Evolutionary conservation across 2,329 filamentous ascomycete genomes (phyloP).

Genomic region (Bipolaris oryzae): DNA sequence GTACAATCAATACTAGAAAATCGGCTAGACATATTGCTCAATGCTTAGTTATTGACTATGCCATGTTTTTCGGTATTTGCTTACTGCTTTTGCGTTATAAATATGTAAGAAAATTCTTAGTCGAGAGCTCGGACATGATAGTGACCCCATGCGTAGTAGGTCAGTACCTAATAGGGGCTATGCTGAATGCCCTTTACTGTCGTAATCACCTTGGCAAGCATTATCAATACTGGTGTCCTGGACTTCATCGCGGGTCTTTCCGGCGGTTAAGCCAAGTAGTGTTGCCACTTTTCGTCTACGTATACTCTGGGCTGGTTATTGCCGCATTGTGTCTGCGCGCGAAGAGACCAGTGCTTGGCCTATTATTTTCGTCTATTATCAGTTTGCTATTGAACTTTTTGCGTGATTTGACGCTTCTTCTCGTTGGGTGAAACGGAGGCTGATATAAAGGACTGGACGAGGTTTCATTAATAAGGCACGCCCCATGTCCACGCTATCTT

Average conservation of each 20-base stretch:
- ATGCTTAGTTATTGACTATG: not conserved
- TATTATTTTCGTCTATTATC: too few species aligned
- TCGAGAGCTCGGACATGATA: not conserved
- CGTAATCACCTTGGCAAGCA: not conserved
- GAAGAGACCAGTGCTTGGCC: too few species aligned
- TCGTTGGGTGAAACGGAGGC: too few species aligned
- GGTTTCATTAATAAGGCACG: too few species aligned
- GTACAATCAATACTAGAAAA: not conserved
- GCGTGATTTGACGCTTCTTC: too few species aligned
- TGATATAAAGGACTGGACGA: too few species aligned
- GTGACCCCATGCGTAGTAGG: not conserved
- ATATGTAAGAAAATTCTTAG: not conserved
- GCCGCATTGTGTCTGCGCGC: too few species aligned
- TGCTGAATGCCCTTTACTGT: not conserved
- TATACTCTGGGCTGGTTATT: too few species aligned
- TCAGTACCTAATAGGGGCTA: not conserved
- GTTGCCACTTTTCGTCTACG: too few species aligned
- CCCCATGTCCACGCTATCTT: too few species aligned
- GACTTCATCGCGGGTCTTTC: not conserved
- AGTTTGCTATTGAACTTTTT: too few species aligned
- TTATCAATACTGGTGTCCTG: not conserved
- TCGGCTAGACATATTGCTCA: not conserved
- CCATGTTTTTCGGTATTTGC: not conserved
- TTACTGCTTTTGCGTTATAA: not conserved
- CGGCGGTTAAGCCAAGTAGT: too few species aligned